Evolutionary conservation across 2,329 filamentous ascomycete species (phyloP), one percentile per base, ranked within the genome.

Genomic region (Xylariaceae sp.): DNA sequence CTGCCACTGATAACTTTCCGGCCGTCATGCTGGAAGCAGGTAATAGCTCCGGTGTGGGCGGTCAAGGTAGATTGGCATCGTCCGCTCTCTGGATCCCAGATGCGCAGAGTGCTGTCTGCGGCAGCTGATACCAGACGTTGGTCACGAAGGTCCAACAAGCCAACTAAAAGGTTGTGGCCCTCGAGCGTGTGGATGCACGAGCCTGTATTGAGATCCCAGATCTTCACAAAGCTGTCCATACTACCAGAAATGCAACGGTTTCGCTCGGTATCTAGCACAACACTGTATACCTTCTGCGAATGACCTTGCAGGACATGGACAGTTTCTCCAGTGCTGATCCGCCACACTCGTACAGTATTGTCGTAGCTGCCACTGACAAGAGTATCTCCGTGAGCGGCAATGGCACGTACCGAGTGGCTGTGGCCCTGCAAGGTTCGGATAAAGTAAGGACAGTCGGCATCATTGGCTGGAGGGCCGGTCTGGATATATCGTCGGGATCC

Each of bases 351-450:
- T 5, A 98, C 93, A 0, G 87, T 93, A 65, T 83, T 92, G 64
- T 98, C 93, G 64, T 98, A 98, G 56, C 92, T 97, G 19, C 93
- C 93, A 58, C 91, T 96, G 22, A 98, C 89, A n/a, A 98, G 76
- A 0, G 89, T 96, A 62, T 98, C 93, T 5, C 87, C 91, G 58
- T 97, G 83, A 6, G 93, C 93, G 37, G 93, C 91, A 57, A 98
- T 97, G 29, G 93, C 92, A 41, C 93, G 88, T 6, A 98, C 93
- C 1, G 92, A 97, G 67, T 97, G 92, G 25, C 82, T 82, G 63
- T 98, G 93, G 1, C 93, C 93, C 8, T 80, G 79, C 17, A 98
- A 74, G 7, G 87, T 86, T 39, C 93, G 86, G 50, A 98, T 82
- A 61, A 96, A 97, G 67, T 95, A 98, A 0, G 92, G 92, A 58